phyloP scores from a whole-genome alignment of 331 rosid species.

The Dryas integrifolia region DNA sequence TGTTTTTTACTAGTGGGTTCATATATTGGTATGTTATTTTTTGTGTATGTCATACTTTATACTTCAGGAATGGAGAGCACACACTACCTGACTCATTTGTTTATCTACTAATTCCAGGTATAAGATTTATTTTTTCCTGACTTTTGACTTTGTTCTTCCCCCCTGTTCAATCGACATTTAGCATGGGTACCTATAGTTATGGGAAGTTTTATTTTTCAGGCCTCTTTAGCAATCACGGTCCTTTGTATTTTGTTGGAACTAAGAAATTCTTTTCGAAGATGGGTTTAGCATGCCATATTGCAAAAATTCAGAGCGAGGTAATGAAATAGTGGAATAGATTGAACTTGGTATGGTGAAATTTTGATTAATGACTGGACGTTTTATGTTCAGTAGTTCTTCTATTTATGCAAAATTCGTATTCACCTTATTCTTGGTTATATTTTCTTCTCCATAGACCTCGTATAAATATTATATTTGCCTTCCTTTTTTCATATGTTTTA shows the following conservation, averaged over 20 bases:
- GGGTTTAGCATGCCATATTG: slow-evolving; percentile 84
- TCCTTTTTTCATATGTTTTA: not conserved
- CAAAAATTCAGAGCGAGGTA: slow-evolving; percentile 85
- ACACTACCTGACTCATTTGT: slow-evolving; percentile 64
- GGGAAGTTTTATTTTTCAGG: slow-evolving; percentile 46
- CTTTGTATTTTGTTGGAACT: slow-evolving; percentile 71
- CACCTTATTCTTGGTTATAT: not conserved
- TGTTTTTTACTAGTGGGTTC: not conserved
- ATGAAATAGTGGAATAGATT: slow-evolving; percentile 6
- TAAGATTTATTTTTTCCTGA: slow-evolving; percentile 11
- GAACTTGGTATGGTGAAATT: not conserved
- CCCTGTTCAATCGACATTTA: not conserved
- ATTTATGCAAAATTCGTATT: not conserved
- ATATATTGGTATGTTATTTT: not conserved
- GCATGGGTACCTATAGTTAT: not conserved
- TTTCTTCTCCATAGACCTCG: not conserved
- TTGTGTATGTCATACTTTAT: not conserved
- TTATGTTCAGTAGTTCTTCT: not conserved
- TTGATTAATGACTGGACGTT: not conserved
- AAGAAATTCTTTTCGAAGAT: slow-evolving; percentile 79
- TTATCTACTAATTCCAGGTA: slow-evolving; percentile 80
- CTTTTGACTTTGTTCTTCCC: slow-evolving; percentile 20
- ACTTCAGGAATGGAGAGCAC: slow-evolving; percentile 62
- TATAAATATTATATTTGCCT: not conserved
- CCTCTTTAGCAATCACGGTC: slow-evolving; percentile 81